Evolutionary conservation across 2,329 filamentous ascomycete genomes (phyloP).

Genomic region (Immersiporthe knoxdaviesiana): DNA sequence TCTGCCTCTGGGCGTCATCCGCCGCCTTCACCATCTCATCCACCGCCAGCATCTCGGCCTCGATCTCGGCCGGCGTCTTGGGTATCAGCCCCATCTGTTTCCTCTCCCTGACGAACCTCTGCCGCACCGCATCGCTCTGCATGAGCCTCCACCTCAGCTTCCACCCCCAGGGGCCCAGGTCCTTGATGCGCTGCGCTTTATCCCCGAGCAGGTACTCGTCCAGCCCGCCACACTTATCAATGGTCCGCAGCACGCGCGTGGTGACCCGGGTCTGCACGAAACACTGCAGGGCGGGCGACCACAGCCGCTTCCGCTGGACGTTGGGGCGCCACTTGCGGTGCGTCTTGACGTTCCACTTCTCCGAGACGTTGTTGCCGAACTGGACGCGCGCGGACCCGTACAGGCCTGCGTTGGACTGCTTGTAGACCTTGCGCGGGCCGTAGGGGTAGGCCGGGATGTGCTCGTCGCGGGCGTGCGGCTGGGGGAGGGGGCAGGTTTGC

Average conservation of each 20-base stretch:
- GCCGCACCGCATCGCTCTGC: constrained; percentile 70
- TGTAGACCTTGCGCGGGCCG: constrained; percentile 71
- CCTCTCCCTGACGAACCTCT: constrained; percentile 68
- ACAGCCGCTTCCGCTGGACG: constrained; percentile 69
- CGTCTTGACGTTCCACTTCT: constrained; percentile 70
- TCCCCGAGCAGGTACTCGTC: constrained; percentile 88
- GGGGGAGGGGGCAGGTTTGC: constrained; percentile 47
- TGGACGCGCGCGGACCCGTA: constrained; percentile 73
- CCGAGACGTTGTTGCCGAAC: constrained; percentile 77
- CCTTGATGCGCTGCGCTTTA: constrained; percentile 77
- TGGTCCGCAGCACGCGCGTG: constrained; percentile 69
- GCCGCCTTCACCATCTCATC: constrained; percentile 4
- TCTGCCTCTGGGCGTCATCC: constrained; percentile 22
- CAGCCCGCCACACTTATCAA: constrained; percentile 84
- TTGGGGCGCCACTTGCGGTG: constrained; percentile 77
- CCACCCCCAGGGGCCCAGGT: constrained; percentile 91
- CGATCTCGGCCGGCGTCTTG: constrained; percentile 42
- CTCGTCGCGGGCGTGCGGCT: constrained; percentile 45
- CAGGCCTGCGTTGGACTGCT: constrained; percentile 77
- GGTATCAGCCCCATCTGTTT: constrained; percentile 65
- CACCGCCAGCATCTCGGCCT: constrained; percentile 26
- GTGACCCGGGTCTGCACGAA: constrained; percentile 71
- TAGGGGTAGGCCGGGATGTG: constrained; percentile 70
- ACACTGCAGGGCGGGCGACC: constrained; percentile 62
- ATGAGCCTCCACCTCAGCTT: constrained; percentile 86